A percentile compares a stretch with the other conserved stretches of the same genome.
These are phyloP conservation scores for Ailanthus altissimus DNA, from an alignment of 345 rosid genomes.

Conservation along the genomic window DNA sequence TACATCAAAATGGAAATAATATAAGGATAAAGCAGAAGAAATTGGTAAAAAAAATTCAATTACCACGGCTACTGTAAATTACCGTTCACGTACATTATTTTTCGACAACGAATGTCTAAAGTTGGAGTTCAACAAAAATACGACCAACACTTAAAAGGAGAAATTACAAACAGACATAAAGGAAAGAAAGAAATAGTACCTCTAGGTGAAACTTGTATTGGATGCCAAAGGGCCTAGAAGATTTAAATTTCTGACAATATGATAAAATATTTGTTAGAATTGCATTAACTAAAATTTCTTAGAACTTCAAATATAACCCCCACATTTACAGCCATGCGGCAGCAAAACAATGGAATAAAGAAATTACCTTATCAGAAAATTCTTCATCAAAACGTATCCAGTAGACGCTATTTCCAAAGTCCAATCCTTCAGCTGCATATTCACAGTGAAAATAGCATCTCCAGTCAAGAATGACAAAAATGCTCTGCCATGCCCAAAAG, in stretches of 20 bases:
- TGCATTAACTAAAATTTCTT: not conserved
- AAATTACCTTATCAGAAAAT: conserved; percentile 65
- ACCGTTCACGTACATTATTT: not conserved
- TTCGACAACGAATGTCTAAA: not conserved
- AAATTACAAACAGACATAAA: not conserved
- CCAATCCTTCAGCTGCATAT: conserved; percentile 72
- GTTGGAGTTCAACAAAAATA: not conserved
- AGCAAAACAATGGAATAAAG: not conserved
- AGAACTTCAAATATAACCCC: not conserved
- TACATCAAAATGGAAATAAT: not conserved
- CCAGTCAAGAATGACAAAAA: conserved; percentile 25
- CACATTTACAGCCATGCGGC: not conserved
- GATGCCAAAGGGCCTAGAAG: conserved; percentile 80
- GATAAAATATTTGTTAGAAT: conserved; percentile 26
- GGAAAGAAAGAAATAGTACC: conserved; percentile 45
- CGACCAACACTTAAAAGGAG: not conserved
- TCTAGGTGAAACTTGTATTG: conserved; percentile 91
- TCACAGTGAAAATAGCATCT: conserved; percentile 31
- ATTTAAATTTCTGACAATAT: conserved; percentile 67
- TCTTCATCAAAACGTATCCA: conserved; percentile 91
- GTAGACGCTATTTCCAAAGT: conserved; percentile 80
- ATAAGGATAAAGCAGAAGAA: not conserved
- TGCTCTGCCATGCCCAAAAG: conserved; percentile 17
- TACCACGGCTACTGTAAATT: too few relatives aligned
- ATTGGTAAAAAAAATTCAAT: not conserved